Conservation (phyloP, 495 filamentous ascomycete species). For the Geopyxis carbonaria region DNA sequence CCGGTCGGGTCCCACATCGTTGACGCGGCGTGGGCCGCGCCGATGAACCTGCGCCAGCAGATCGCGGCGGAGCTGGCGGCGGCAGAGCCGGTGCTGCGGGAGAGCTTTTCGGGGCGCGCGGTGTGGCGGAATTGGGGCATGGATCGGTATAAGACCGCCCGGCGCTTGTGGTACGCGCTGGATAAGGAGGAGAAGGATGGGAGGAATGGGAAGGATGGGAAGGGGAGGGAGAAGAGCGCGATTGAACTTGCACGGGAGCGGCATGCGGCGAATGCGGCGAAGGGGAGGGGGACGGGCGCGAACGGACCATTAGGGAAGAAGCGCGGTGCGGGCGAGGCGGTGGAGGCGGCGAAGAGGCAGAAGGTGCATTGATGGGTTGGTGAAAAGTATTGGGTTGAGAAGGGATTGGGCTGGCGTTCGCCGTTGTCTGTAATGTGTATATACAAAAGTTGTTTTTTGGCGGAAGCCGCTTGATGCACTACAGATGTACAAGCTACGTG, state of each 20-base stretch:
- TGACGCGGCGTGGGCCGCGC: constrained; percentile 57
- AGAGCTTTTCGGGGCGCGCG: constrained; percentile 56
- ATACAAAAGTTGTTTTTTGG: no score
- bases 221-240: constrained; percentile 18
- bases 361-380: no score
- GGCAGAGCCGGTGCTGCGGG: constrained; percentile 48
- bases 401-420: no score
- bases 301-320: no score
- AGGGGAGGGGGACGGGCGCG: no score
- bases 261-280: constrained; percentile 16
- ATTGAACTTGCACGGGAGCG: constrained; percentile 25
- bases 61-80: constrained; percentile 46
- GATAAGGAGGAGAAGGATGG: constrained; percentile 11
- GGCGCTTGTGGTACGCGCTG: constrained; percentile 19
- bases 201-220: background rate
- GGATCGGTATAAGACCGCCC: constrained; percentile 51
- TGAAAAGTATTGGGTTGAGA: no score
- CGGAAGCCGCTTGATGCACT: no score
- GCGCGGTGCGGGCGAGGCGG: no score
- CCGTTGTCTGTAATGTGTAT: no score
- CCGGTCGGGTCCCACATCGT: constrained; percentile 61
- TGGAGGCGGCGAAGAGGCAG: no score
- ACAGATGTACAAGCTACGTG: no score
- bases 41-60: constrained; percentile 40
- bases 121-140: constrained; percentile 89